Evolutionary conservation across 352 stramenopile genomes (phyloP).

Genomic region (Peronospora farinosa): DNA sequence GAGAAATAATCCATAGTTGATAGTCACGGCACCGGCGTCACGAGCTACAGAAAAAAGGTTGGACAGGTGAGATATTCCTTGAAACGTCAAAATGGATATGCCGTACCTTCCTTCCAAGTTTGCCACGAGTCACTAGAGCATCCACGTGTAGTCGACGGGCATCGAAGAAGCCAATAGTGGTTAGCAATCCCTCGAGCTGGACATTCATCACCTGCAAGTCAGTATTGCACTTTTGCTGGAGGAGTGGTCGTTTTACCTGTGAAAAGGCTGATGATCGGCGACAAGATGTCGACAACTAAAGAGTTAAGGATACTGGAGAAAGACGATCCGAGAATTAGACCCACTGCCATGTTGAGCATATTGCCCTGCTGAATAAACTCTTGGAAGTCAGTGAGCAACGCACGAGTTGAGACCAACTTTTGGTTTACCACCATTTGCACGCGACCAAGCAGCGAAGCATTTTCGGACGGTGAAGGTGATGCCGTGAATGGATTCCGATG

Average conservation of each 20-base stretch:
- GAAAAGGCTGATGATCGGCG: slow-evolving; percentile 64
- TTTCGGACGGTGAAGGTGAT: slow-evolving; percentile 18
- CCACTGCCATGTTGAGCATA: slow-evolving; percentile 66
- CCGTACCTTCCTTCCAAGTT: slow-evolving; percentile 55
- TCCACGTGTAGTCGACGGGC: slow-evolving; percentile 23
- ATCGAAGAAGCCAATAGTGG: slow-evolving; percentile 53
- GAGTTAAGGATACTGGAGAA: slow-evolving; percentile 71
- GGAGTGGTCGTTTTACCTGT: slow-evolving; percentile 23
- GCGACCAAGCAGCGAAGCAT: slow-evolving; percentile 20
- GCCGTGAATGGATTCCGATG: slow-evolving; percentile 21
- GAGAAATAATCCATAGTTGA: slow-evolving; percentile 64
- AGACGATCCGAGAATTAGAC: slow-evolving; percentile 57
- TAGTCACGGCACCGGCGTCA: slow-evolving; percentile 48
- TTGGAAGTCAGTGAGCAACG: slow-evolving; percentile 43
- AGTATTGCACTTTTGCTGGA: neutral
- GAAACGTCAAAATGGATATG: neutral
- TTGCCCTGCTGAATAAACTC: slow-evolving; percentile 72
- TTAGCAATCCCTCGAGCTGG: slow-evolving; percentile 57
- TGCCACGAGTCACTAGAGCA: slow-evolving; percentile 51
- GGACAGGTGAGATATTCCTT: neutral
- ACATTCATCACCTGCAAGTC: neutral
- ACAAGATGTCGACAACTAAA: slow-evolving; percentile 60
- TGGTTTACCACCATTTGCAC: slow-evolving; percentile 22
- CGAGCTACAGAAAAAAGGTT: slow-evolving; percentile 31
- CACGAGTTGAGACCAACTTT: slow-evolving; percentile 14